phyloP scores from a whole-genome alignment of 1,284 basidiomycete genomes.

The Melampsora americana region DNA sequence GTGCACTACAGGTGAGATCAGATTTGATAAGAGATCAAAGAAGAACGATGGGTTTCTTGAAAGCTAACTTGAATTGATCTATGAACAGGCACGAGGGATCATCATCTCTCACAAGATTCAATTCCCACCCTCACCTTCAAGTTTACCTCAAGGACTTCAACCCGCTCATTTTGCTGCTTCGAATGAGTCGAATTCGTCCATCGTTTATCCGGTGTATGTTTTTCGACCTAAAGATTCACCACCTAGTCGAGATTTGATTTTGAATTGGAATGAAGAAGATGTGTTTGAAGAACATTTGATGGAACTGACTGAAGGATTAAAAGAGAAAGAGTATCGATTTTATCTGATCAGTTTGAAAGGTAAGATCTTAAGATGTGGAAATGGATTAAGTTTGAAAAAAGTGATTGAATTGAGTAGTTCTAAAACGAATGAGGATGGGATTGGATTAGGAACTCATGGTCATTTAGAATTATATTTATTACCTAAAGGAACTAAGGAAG shows the following conservation, averaged over 20 bases:
- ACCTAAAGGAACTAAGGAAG: slow-evolving; percentile 13
- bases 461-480: slow-evolving; percentile 37
- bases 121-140: slow-evolving; percentile 19
- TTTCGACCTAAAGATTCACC: slow-evolving; percentile 23
- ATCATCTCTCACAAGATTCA: slow-evolving; percentile 7
- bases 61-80: not conserved
- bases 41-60: not conserved
- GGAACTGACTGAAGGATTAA: slow-evolving; percentile 1
- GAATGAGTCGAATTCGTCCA: not conserved
- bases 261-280: slow-evolving; percentile 38
- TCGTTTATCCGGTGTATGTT: slow-evolving; percentile 35
- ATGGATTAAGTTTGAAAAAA: slow-evolving; percentile 22
- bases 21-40: not conserved
- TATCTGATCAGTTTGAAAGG: slow-evolving; percentile 29
- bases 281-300: slow-evolving; percentile 18
- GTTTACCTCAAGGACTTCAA: slow-evolving; percentile 23
- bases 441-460: slow-evolving; percentile 17
- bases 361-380: slow-evolving; percentile 36
- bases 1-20: not conserved
- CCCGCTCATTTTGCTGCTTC: slow-evolving; percentile 30
- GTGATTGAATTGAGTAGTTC: slow-evolving; percentile 4
- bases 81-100: slow-evolving; percentile 32
- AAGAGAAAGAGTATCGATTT: not conserved
- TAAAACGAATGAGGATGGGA: slow-evolving; percentile 7
- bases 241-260: slow-evolving; percentile 30